These are phyloP conservation scores for Pterocarpus santalinus DNA, from an alignment of 306 rosid species.

Conservation along the genomic window DNA sequence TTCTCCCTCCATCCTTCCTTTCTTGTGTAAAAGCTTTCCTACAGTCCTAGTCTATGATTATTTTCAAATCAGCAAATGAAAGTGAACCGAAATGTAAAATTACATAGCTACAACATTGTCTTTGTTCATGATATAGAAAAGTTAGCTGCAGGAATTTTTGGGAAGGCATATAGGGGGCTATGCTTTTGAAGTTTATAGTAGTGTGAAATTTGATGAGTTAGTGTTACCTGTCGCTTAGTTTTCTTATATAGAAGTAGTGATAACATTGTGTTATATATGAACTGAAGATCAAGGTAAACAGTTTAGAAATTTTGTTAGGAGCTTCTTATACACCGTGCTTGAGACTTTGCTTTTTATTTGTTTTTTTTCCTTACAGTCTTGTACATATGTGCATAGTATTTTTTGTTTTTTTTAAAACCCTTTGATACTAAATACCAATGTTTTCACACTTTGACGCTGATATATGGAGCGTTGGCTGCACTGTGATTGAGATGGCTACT, in stretches of 20 bases:
- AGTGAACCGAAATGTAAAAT: not conserved
- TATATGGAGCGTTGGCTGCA: no score
- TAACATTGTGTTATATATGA: not conserved
- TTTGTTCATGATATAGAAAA: not conserved
- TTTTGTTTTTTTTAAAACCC: not conserved
- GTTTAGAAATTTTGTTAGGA: no score
- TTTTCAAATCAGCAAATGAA: not conserved
- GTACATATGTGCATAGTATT: not conserved
- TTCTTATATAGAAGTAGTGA: not conserved
- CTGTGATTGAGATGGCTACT: no score
- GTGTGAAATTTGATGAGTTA: no score
- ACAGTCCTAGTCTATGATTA: not conserved
- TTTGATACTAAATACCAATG: constrained; percentile 22
- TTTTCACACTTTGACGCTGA: no score
- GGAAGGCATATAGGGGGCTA: not conserved
- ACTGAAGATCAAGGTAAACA: not conserved
- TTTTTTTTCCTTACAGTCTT: not conserved
- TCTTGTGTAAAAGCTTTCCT: not conserved
- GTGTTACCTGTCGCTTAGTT: not conserved
- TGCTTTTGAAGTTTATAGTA: not conserved
- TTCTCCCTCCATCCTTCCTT: not conserved
- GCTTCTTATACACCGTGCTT: not conserved
- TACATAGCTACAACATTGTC: not conserved
- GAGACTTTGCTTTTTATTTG: not conserved
- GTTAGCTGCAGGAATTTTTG: constrained; percentile 4